Percentiles rank a stretch among this genome's conserved stretches.
Evolutionary conservation across 176 grass and related monocot genomes (phyloP).

Genomic region (Rhynchospora breviuscula): DNA sequence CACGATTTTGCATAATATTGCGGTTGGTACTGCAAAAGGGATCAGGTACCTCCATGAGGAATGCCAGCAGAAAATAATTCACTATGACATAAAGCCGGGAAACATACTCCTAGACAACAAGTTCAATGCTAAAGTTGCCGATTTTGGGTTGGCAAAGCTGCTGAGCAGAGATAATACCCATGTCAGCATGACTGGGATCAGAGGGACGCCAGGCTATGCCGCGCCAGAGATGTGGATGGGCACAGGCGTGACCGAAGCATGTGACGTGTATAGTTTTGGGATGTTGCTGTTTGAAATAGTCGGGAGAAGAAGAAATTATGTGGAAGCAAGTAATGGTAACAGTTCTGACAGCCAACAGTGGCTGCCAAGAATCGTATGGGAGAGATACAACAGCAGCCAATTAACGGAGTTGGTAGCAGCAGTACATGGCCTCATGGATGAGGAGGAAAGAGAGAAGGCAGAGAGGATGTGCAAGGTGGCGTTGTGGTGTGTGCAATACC

Average conservation of each 20-base stretch:
- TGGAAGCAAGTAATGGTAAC: background rate
- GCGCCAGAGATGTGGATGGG: constrained; percentile 16
- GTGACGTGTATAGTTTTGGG: background rate
- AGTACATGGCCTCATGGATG: background rate
- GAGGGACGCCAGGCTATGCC: background rate
- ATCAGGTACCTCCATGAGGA: constrained; percentile 31
- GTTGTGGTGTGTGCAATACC: too few relatives aligned
- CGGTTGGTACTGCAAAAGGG: background rate
- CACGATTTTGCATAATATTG: background rate
- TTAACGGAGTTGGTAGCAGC: background rate
- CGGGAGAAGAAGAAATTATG: constrained; percentile 11
- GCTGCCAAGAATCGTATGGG: background rate
- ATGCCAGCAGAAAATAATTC: background rate
- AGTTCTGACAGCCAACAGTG: background rate
- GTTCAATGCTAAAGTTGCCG: too few relatives aligned
- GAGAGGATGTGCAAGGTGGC: too few relatives aligned
- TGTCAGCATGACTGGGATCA: too few relatives aligned
- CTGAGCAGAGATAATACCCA: too few relatives aligned
- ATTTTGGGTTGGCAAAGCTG: too few relatives aligned
- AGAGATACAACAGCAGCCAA: background rate
- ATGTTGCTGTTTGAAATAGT: background rate
- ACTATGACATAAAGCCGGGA: too few relatives aligned
- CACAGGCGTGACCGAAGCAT: background rate
- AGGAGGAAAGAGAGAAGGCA: background rate
- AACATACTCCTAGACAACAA: too few relatives aligned